Evolutionary conservation across 306 rosid species (phyloP).

Genomic region (Corylus avellana): DNA sequence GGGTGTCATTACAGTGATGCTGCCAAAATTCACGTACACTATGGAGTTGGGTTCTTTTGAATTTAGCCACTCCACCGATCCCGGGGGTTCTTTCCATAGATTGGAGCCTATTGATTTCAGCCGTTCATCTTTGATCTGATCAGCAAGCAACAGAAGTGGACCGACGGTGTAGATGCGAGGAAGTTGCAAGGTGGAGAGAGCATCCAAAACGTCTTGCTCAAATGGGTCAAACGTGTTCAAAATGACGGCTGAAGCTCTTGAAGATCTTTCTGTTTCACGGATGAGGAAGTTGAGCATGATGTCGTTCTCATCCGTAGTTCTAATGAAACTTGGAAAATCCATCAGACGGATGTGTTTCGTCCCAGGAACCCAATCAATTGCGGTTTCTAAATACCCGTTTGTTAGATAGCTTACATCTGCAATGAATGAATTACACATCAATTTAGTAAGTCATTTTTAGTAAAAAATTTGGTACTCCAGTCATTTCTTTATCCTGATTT

Average conservation of each 20-base stretch:
- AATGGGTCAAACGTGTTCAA: slow-evolving; percentile 16
- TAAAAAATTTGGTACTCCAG: too few species aligned
- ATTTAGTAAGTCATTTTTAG: too few species aligned
- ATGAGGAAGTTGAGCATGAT: background rate
- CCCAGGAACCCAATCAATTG: slow-evolving; percentile 7
- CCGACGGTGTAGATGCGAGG: slow-evolving; percentile 1
- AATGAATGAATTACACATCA: too few species aligned
- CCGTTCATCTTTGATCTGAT: background rate
- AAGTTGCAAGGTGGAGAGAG: background rate
- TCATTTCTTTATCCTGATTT: too few species aligned
- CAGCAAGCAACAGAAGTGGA: slow-evolving; percentile 1
- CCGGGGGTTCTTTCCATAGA: slow-evolving; percentile 25
- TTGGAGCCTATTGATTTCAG: background rate
- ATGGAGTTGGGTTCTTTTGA: slow-evolving; percentile 18
- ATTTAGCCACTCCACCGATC: slow-evolving; percentile 26
- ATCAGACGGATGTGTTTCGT: background rate
- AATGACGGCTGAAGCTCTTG: slow-evolving; percentile 10
- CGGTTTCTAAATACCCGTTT: slow-evolving; percentile 11
- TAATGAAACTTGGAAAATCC: background rate
- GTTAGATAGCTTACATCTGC: background rate
- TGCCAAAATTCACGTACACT: slow-evolving; percentile 17
- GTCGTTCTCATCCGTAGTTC: slow-evolving; percentile 5
- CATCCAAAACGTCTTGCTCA: slow-evolving; percentile 2
- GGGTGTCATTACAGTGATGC: slow-evolving; percentile 17
- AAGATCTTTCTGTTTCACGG: background rate